Evolutionary conservation across 208 protist species (phyloP).

Genomic region (Leptomonas seymouri): DNA sequence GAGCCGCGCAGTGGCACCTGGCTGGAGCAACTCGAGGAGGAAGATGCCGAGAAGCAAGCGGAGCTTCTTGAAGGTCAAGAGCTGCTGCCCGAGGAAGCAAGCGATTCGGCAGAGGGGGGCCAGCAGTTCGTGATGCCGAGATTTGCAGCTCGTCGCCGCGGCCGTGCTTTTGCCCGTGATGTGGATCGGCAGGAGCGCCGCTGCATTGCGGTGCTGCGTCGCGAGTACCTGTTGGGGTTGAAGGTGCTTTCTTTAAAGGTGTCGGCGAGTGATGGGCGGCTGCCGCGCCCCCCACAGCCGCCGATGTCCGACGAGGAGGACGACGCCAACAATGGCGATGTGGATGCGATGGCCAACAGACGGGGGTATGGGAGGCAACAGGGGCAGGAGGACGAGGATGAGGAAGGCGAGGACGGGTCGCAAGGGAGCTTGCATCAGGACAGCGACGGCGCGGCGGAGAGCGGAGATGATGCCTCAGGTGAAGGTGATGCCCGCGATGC

Average conservation of each 20-base stretch:
- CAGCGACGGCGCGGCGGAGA: background rate
- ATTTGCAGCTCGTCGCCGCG: slow-evolving; percentile 35
- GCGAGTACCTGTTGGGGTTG: slow-evolving; percentile 65
- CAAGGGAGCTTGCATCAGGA: background rate
- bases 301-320: slow-evolving; percentile 27
- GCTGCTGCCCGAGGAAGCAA: slow-evolving; percentile 11
- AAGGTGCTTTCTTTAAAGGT: slow-evolving; percentile 56
- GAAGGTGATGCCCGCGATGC: no score
- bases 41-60: slow-evolving; percentile 20
- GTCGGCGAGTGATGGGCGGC: slow-evolving; percentile 40
- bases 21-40: slow-evolving; percentile 25
- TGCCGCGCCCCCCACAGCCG: slow-evolving; percentile 40
- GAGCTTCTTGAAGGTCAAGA: slow-evolving; percentile 25
- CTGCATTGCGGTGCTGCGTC: slow-evolving; percentile 59
- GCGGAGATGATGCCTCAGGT: no score
- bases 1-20: slow-evolving; percentile 3
- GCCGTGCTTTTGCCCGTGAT: slow-evolving; percentile 34
- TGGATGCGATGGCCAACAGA: background rate
- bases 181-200: slow-evolving; percentile 52
- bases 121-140: background rate
- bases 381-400: slow-evolving; percentile 40
- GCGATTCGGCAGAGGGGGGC: background rate
- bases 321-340: slow-evolving; percentile 25
- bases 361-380: background rate
- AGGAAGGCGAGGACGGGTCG: slow-evolving; percentile 42